Base-by-base conservation (phyloP, 108 stramenopile species). In the Bacterosira constricta region DNA sequence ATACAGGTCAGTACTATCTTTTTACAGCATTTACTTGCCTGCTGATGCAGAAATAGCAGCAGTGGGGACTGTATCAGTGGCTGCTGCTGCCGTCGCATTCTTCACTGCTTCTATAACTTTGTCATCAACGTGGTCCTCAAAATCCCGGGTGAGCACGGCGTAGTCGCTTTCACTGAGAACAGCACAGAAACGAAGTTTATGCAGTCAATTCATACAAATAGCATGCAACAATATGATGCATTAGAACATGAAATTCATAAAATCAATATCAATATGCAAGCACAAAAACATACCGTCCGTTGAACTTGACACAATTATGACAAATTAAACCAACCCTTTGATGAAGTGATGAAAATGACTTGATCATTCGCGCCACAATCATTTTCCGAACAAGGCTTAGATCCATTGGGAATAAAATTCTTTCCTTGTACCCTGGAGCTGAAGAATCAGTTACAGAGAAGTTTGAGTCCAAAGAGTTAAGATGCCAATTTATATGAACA, bases 341-440 rank as follows among this genome's bases (percentile, higher is more conserved):
- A 47, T 88, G 86, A 18, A 94, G 50, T 9, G 83, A 80, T 38
- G 74, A 41, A 71, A 79, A 90, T 30, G 81, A 86, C 26, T 44
- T 64, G 36, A 94, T 80, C 44, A 77, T 59, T 20, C 74, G 51
- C 5, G 86, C 51, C 2, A 81, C 69, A 51, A 94, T 87, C 75
- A 94, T 79, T 75, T 91, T 91, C 30, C 88, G 85, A 30, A 91
- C 75, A 25, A 94, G 58, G 32, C 79, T 78, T 2, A 94, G 63
- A 64, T 94, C 93, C 55, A 91, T 91, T 6, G 90, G 90, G 67
- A 91, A 91, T 5, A 46, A 37, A 27, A 94, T 94, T 0, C 93
- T 82, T 15, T 91, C 89, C 4, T 62, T 66, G 52, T 94, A 94
- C 8, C 90, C 93, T 9, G 93, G 93, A 34, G 93, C 93, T 71